These are phyloP conservation scores for Neospermospora avenae DNA, from an alignment of 2,329 filamentous ascomycete genomes.

Conservation along the genomic window DNA sequence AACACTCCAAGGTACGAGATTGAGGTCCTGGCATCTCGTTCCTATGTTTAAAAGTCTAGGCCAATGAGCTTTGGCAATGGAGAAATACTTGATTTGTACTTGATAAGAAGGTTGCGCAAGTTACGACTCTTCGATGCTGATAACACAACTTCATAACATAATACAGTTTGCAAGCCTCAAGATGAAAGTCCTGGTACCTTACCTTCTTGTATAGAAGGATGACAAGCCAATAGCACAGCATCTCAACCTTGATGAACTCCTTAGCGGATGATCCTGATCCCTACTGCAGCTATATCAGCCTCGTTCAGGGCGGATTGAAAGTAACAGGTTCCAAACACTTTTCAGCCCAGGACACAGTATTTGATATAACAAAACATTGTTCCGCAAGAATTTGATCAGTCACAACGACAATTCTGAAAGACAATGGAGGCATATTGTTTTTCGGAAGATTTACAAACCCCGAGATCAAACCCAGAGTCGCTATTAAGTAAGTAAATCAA, in stretches of 20 bases:
- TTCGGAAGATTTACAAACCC: neutral
- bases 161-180: too few species aligned
- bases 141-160: too few species aligned
- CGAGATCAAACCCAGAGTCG: neutral
- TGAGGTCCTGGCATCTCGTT: neutral
- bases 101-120: too few species aligned
- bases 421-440: too few species aligned
- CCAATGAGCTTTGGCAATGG: too few species aligned
- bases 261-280: neutral
- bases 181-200: too few species aligned
- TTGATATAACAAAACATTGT: too few species aligned
- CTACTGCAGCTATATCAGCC: neutral
- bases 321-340: neutral
- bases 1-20: neutral
- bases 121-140: neutral
- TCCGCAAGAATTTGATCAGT: too few species aligned
- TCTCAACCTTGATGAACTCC: neutral
- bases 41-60: neutral
- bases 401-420: neutral
- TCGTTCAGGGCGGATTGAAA: neutral
- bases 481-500: neutral
- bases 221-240: neutral
- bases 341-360: neutral
- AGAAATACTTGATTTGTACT: too few species aligned
- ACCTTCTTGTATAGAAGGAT: neutral